phyloP scores from a whole-genome alignment of 2,329 filamentous ascomycete genomes.

The Epichloe festucae region DNA sequence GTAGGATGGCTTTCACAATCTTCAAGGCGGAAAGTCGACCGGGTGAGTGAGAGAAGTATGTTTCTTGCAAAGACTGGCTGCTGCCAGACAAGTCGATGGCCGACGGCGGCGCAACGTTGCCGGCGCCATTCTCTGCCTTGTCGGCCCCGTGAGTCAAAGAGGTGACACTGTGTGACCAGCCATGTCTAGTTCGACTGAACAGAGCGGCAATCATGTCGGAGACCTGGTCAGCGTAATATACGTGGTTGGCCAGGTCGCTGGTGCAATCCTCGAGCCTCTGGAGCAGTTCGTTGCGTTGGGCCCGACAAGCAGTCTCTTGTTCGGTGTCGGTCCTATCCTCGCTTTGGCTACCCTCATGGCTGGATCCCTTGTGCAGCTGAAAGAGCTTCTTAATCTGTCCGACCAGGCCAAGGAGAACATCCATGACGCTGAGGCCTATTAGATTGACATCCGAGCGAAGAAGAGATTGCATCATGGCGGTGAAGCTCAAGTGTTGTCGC shows the following conservation, averaged over 20 bases:
- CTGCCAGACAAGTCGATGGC: slow-evolving; percentile 29
- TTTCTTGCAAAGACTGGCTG: slow-evolving; percentile 33
- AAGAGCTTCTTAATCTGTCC: slow-evolving; percentile 71
- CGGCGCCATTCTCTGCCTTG: slow-evolving; percentile 30
- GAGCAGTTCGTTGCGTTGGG: slow-evolving; percentile 52
- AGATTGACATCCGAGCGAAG: slow-evolving; percentile 82
- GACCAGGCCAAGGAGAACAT: slow-evolving; percentile 74
- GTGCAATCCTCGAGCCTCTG: slow-evolving; percentile 67
- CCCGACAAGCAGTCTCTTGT: slow-evolving; percentile 18
- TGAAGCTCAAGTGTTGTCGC: slow-evolving; percentile 59
- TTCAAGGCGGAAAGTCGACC: slow-evolving; percentile 56
- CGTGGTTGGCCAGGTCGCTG: slow-evolving; percentile 81
- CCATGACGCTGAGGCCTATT: slow-evolving; percentile 93
- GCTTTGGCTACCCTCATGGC: slow-evolving; percentile 17
- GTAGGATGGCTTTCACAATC: slow-evolving; percentile 69
- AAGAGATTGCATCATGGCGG: slow-evolving; percentile 68
- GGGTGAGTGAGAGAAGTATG: slow-evolving; percentile 38
- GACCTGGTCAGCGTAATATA: slow-evolving; percentile 95
- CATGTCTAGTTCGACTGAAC: slow-evolving; percentile 62
- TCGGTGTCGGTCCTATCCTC: slow-evolving; percentile 22
- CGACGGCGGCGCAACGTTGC: slow-evolving; percentile 20
- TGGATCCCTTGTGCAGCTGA: slow-evolving; percentile 39
- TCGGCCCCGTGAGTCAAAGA: slow-evolving; percentile 25
- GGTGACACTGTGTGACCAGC: slow-evolving; percentile 28
- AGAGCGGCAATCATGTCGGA: slow-evolving; percentile 85